phyloP scores from a whole-genome alignment of 1,284 basidiomycete genomes.

The Puccinia triticina region DNA sequence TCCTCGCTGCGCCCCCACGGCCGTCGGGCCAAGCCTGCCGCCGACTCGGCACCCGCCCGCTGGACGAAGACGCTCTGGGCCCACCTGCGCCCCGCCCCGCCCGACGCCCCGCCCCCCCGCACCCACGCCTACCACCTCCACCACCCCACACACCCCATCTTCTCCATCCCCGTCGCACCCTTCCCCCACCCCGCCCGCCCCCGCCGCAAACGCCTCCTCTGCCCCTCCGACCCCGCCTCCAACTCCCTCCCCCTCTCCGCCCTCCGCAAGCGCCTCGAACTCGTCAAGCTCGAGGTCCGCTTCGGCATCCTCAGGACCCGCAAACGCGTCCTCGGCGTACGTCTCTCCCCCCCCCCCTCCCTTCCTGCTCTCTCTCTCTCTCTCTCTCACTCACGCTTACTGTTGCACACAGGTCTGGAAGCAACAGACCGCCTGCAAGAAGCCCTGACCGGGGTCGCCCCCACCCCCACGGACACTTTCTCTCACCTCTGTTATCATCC shows the following conservation, averaged over 20 bases:
- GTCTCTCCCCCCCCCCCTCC: background rate
- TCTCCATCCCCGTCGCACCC: background rate
- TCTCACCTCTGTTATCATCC: background rate
- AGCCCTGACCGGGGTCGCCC: background rate
- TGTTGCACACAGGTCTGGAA: conserved; percentile 10
- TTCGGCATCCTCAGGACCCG: conserved; percentile 29
- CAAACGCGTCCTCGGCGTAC: conserved; percentile 24
- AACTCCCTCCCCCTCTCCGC: background rate
- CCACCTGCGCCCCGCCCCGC: background rate
- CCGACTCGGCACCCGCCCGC: too few relatives aligned
- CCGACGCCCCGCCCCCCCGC: background rate
- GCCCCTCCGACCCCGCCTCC: background rate
- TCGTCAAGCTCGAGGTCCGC: conserved; percentile 32
- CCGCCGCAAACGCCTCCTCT: too few relatives aligned
- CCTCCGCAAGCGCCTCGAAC: conserved; percentile 9
- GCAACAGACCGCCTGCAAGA: background rate
- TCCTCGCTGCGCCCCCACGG: too few relatives aligned
- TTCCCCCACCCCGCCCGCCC: background rate
- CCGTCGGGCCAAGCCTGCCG: too few relatives aligned
- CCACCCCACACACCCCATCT: background rate
- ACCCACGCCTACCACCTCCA: too few relatives aligned
- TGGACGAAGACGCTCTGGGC: background rate
- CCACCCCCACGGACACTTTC: background rate
- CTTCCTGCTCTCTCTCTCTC: background rate
- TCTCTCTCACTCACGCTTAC: background rate